Conservation (phyloP, 2,329 filamentous ascomycete species). For the Basipetospora chlamydospora region DNA sequence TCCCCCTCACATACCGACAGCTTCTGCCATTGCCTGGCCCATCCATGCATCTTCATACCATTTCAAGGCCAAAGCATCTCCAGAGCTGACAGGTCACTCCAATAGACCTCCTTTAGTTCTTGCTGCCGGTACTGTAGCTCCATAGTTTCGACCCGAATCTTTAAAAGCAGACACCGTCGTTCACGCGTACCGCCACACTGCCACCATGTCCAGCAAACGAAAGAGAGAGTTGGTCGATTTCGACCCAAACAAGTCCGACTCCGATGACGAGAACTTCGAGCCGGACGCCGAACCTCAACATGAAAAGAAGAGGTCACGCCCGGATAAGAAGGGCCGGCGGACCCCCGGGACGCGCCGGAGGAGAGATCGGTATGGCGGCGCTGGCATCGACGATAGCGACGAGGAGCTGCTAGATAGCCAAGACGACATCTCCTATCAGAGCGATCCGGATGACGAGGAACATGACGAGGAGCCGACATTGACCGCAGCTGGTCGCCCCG, state of each 20-base stretch:
- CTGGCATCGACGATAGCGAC: conserved; percentile 48
- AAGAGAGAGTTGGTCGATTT: conserved; percentile 45
- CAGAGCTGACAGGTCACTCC: too few relatives aligned
- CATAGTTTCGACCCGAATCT: too few relatives aligned
- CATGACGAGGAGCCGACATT: conserved; percentile 24
- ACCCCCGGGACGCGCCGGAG: conserved; percentile 21
- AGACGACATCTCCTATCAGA: conserved; percentile 37
- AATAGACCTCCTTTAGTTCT: too few relatives aligned
- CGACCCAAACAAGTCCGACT: conserved; percentile 52
- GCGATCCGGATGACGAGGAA: conserved; percentile 23
- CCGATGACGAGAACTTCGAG: conserved; percentile 52
- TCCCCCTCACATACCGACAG: too few relatives aligned
- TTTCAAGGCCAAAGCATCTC: too few relatives aligned
- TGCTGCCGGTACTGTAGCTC: too few relatives aligned
- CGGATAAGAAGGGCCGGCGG: conserved; percentile 21
- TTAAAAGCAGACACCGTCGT: too few relatives aligned
- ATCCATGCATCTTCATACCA: too few relatives aligned
- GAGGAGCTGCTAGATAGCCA: conserved; percentile 27
- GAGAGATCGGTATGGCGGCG: conserved; percentile 35
- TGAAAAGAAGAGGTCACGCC: conserved; percentile 20
- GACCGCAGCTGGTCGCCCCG: conserved; percentile 31
- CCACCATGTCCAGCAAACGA: conserved; percentile 25
- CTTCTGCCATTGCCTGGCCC: too few relatives aligned
- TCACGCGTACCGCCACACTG: too few relatives aligned
- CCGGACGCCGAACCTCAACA: conserved; percentile 30